Base-by-base conservation (phyloP, 1,284 basidiomycete genomes). In the Austropuccinia psidii region DNA sequence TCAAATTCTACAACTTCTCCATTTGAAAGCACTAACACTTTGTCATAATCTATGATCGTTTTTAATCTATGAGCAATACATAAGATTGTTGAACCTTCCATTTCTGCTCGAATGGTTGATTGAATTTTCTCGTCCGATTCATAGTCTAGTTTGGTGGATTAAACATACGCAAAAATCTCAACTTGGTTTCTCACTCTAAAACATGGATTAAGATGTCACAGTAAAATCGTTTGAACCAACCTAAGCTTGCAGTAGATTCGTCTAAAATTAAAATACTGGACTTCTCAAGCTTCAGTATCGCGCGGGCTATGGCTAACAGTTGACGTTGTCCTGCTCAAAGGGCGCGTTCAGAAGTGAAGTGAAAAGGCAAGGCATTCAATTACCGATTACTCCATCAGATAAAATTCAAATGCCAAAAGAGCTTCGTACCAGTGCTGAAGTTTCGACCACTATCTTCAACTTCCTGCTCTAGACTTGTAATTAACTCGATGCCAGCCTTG, bases 51-150 rank as follows among this genome's bases (percentile, higher is more conserved):
- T 31, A 86, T 85, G 73, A 89, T 86, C 1, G 87, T 88, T 60
- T 86, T 84, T 61, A 89, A 82, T 37, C 87, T 82, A 80, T 89
- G 88, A 0, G 88, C 87, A 21, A 72, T 62, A 49, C 68, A 72
- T 33, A 72, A 76, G 69, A 85, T 86, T 0, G 87, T 88, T 73
- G 85, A 85, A 24, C 85, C 83, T 0, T 85, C 82, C 77, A 91
- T 90, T 77, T 89, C 88, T 35, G 84, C 84, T 77, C 87, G 86
- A 74, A 92, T 90, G 0, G 89, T 90, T 29, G 83, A 83, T 76
- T 90, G 89, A 49, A 91, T 57, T 55, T n/a, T 33, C 62, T 37
- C 39, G 49, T 76, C 52, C 60, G 75, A 33, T 50, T 62, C 64
- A 77, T 76, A 47, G 39, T 58, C 27, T 47, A 7, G n/a, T n/a